phyloP scores from a whole-genome alignment of 768 basidiomycete genomes.

The Podaxis sp. region DNA sequence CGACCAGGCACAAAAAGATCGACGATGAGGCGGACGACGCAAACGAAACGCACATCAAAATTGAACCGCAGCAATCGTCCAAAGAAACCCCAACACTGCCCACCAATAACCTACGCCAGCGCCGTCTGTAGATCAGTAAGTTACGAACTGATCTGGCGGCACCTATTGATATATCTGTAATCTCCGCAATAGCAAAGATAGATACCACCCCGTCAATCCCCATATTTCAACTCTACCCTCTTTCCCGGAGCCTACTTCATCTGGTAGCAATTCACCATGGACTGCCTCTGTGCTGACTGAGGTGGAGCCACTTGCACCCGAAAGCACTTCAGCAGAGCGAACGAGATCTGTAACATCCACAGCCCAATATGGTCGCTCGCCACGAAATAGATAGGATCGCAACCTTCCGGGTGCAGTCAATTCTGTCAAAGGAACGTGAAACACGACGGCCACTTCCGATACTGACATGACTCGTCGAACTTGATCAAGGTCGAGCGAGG shows the following conservation, averaged over 20 bases:
- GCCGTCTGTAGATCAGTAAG: constrained; percentile 7
- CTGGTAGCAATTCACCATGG: constrained; percentile 13
- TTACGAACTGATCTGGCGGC: constrained; percentile 12
- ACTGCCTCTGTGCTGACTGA: constrained; percentile 26
- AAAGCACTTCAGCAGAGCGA: constrained; percentile 23
- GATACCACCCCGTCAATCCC: constrained; percentile 86
- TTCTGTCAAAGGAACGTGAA: constrained; percentile 66
- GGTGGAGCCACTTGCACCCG: constrained; percentile 24
- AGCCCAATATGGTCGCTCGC: constrained; percentile 57
- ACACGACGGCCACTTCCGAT: constrained; percentile 64
- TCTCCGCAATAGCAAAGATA: constrained; percentile 57
- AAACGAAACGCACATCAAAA: constrained; percentile 14
- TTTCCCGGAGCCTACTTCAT: constrained; percentile 41
- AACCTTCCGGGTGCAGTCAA: constrained; percentile 48
- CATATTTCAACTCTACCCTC: constrained; percentile 65
- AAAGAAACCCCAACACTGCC: not conserved
- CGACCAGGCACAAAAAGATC: constrained; percentile 34
- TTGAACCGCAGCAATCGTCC: constrained; percentile 1
- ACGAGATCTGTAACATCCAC: constrained; percentile 66
- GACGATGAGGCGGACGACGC: constrained; percentile 23
- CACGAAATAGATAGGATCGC: constrained; percentile 54
- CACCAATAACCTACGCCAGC: constrained; percentile 7
- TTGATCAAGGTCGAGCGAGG: constrained; percentile 53
- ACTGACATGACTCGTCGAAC: constrained; percentile 47
- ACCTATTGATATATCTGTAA: constrained; percentile 45